A percentile compares a stretch with the other conserved stretches of the same genome.
Evolutionary conservation across 768 basidiomycete genomes (phyloP).

Genomic region (Tulasnella sp.): DNA sequence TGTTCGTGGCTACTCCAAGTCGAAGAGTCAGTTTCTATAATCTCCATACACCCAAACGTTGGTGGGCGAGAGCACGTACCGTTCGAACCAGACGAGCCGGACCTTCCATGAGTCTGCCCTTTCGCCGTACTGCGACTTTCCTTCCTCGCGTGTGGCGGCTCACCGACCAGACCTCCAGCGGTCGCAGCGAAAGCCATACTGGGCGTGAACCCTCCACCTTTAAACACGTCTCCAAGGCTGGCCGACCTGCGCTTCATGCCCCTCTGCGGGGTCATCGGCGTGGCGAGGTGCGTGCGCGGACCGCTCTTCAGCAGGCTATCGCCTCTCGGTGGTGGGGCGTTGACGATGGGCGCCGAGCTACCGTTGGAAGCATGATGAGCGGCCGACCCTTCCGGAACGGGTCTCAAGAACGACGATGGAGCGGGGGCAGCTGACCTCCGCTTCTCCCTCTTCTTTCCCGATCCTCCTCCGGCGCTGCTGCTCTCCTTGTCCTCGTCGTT

Average conservation of each 20-base stretch:
- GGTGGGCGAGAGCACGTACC: background rate
- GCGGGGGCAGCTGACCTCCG: constrained; percentile 10
- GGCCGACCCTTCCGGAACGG: constrained; percentile 20
- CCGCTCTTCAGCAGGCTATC: constrained; percentile 22
- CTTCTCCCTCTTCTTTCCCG: background rate
- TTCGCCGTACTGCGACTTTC: background rate
- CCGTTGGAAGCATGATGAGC: background rate
- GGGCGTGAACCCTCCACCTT: background rate
- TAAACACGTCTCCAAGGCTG: constrained; percentile 31
- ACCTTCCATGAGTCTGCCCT: background rate
- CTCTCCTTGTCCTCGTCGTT: constrained; percentile 10
- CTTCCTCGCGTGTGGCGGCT: background rate
- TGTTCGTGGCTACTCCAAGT: background rate
- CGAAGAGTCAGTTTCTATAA: too few relatives aligned
- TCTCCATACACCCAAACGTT: background rate
- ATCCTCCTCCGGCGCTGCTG: background rate
- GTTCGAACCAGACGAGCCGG: background rate
- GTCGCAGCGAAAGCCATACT: background rate
- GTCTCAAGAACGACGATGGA: background rate
- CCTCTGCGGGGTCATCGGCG: background rate
- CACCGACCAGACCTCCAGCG: background rate
- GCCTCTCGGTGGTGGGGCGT: background rate
- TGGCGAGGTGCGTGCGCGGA: constrained; percentile 10
- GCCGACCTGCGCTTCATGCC: constrained; percentile 25
- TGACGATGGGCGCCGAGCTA: background rate